These are phyloP conservation scores for Beauveria asiatica DNA, from an alignment of 2,329 filamentous ascomycete genomes.

Conservation along the genomic window DNA sequence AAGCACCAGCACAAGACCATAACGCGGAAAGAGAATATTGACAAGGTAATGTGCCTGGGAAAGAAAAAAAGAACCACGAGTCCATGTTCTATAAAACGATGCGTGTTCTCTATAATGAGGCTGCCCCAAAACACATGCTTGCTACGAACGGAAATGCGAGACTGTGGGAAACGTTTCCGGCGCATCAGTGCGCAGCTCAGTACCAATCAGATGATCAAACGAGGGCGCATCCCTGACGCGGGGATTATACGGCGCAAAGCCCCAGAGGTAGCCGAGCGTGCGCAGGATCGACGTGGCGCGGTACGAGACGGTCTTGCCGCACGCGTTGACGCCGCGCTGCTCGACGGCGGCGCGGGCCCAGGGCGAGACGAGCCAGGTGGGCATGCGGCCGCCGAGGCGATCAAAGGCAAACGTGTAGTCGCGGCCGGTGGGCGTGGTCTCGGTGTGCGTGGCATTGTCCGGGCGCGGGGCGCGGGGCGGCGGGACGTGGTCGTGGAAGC, in stretches of 20 bases:
- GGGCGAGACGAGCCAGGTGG: slow-evolving; percentile 29
- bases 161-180: slow-evolving; percentile 6
- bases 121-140: not conserved
- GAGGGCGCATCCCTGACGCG: slow-evolving; percentile 29
- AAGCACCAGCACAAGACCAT: not conserved
- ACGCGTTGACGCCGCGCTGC: slow-evolving; percentile 25
- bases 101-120: not conserved
- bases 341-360: slow-evolving; percentile 32
- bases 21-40: not conserved
- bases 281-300: slow-evolving; percentile 35
- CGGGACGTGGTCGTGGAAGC: slow-evolving; percentile 28
- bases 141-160: slow-evolving; percentile 5
- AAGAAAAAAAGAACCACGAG: too few species aligned
- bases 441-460: slow-evolving; percentile 24
- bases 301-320: slow-evolving; percentile 28
- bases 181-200: not conserved
- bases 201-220: slow-evolving; percentile 20
- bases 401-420: slow-evolving; percentile 27
- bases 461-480: slow-evolving; percentile 24
- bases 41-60: too few species aligned
- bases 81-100: not conserved
- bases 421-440: slow-evolving; percentile 23
- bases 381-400: slow-evolving; percentile 29
- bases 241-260: slow-evolving; percentile 27
- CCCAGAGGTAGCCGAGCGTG: slow-evolving; percentile 34